Percentiles rank a stretch among this genome's conserved stretches.
Evolutionary conservation across 768 basidiomycete genomes (phyloP).

Genomic region (Mycena floridula): DNA sequence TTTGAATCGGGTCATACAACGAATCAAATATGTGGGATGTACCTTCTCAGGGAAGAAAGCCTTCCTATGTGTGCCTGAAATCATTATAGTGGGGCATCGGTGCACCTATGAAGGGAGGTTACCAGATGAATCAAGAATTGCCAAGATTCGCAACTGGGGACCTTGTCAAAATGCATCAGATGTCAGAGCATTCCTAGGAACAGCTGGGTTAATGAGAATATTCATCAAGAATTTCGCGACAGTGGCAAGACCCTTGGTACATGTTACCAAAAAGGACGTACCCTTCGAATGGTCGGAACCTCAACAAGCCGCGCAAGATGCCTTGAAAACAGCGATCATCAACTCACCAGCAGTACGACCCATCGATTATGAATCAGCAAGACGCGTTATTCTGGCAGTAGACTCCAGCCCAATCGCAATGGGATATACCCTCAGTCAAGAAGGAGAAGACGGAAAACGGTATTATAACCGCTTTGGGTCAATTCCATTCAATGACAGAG

Average conservation of each 20-base stretch:
- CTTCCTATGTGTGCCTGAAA: conserved; percentile 10
- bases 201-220: conserved; percentile 17
- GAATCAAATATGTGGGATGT: conserved; percentile 13
- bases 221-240: conserved; percentile 24
- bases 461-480: conserved; percentile 31
- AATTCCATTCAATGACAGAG: conserved; percentile 27
- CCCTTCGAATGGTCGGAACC: conserved; percentile 22
- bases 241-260: conserved; percentile 13
- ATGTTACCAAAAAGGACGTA: conserved; percentile 21
- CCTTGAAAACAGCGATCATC: conserved; percentile 18
- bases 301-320: conserved; percentile 15
- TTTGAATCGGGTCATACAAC: conserved; percentile 17
- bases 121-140: conserved; percentile 14
- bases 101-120: conserved; percentile 20
- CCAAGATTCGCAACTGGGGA: conserved; percentile 16
- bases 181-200: conserved; percentile 26
- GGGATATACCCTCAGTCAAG: conserved; percentile 31
- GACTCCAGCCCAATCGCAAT: conserved; percentile 29
- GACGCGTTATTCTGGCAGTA: conserved; percentile 30
- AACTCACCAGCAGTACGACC: conserved; percentile 20
- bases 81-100: conserved; percentile 18
- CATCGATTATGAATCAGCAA: conserved; percentile 24
- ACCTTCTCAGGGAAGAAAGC: conserved; percentile 23
- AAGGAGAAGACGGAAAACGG: conserved; percentile 11
- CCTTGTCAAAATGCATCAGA: conserved; percentile 9